Percentiles rank a stretch among this genome's conserved stretches.
These are phyloP conservation scores for Lignosus rhinocerotis DNA, from an alignment of 1,284 basidiomycete species.

Conservation along the genomic window DNA sequence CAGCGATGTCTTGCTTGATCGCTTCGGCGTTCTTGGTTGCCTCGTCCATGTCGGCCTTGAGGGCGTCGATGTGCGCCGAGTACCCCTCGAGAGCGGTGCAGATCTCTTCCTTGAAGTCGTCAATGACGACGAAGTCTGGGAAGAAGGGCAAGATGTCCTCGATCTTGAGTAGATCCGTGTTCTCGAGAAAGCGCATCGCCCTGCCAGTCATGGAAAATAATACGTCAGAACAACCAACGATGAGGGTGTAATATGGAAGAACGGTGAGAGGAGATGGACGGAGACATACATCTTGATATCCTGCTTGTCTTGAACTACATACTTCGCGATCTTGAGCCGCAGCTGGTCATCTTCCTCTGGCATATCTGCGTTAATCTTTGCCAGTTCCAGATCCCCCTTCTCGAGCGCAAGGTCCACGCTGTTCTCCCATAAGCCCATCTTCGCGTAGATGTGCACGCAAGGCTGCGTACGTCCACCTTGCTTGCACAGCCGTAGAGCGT, in stretches of 20 bases:
- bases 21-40: constrained; percentile 90
- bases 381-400: constrained; percentile 91
- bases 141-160: constrained; percentile 99
- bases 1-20: constrained; percentile 90
- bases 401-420: constrained; percentile 94
- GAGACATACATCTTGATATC: too few species aligned
- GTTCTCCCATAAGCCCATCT: constrained; percentile 97
- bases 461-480: constrained; percentile 81
- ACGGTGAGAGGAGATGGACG: background rate
- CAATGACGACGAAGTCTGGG: constrained; percentile 99
- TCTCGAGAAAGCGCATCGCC: constrained; percentile 95
- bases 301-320: too few species aligned
- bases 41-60: constrained; percentile 96
- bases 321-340: constrained; percentile 95
- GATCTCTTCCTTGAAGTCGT: constrained; percentile 99
- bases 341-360: constrained; percentile 87
- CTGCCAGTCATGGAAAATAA: constrained; percentile 43
- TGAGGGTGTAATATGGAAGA: background rate
- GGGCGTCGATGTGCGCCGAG: constrained; percentile 85
- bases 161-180: constrained; percentile 93
- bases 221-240: background rate
- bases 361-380: constrained; percentile 92
- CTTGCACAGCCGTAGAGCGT: constrained; percentile 91
- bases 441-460: constrained; percentile 96
- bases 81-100: constrained; percentile 95